These are phyloP conservation scores for Entomortierella lignicola DNA, from an alignment of 192 early-diverging fungal species.

Conservation along the genomic window DNA sequence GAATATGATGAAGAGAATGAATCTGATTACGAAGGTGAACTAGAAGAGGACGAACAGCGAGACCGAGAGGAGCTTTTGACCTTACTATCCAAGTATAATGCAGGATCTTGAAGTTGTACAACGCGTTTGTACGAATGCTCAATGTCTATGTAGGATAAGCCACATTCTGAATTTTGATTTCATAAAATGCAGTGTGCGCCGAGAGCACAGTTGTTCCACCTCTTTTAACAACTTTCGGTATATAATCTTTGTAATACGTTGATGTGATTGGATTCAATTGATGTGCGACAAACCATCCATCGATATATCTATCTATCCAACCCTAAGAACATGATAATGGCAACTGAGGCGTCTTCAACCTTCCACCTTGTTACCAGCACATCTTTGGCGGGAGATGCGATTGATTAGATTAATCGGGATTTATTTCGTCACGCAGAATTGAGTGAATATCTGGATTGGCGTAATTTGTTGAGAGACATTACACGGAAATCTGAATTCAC, in stretches of 20 bases:
- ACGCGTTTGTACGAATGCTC: too few relatives aligned
- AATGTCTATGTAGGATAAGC: neutral
- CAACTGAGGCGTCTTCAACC: neutral
- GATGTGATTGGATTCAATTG: neutral
- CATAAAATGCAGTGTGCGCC: neutral
- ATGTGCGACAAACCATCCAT: neutral
- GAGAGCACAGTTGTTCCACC: neutral
- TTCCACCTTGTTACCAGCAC: too few relatives aligned
- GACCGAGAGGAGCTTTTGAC: slow-evolving; percentile 9
- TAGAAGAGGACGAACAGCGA: neutral
- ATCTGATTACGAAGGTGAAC: slow-evolving; percentile 18
- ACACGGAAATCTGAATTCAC: too few relatives aligned
- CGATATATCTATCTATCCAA: slow-evolving; percentile 14
- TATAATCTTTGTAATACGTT: neutral
- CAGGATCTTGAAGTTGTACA: neutral
- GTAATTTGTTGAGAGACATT: too few relatives aligned
- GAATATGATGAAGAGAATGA: slow-evolving; percentile 1
- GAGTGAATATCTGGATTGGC: too few relatives aligned
- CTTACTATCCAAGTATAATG: slow-evolving; percentile 5
- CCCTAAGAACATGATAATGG: neutral
- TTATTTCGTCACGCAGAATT: too few relatives aligned
- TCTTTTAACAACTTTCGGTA: slow-evolving; percentile 8
- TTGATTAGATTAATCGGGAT: too few relatives aligned
- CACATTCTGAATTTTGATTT: neutral
- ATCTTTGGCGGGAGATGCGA: too few relatives aligned